Base-by-base conservation (phyloP, 2,329 filamentous ascomycete species). In the Aureobasidium subglaciale region DNA sequence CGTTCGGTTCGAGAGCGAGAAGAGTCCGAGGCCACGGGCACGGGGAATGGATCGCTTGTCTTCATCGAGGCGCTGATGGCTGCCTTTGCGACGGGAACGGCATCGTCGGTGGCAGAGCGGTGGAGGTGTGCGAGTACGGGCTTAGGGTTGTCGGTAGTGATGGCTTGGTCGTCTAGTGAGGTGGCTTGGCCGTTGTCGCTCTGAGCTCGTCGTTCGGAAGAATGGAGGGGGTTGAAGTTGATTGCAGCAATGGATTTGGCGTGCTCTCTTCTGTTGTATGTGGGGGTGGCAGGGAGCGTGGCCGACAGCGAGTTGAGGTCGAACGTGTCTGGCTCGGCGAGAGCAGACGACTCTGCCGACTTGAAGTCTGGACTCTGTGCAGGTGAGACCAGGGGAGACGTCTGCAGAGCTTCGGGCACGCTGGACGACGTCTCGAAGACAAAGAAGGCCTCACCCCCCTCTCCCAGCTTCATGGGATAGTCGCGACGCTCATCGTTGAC, bases 381-480 rank as follows among this genome's bases (percentile, higher is more conserved):
- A 5, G 93, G 93, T 22, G 91, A 96, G 50, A 95, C 88, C 52
- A 97, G 77, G 30, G 93, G 93, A 45, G 92, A 97, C 1, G 93
- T 99, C 73, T 97, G 93, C 67, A 97, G 76, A 56, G 87, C 89
- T 69, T 88, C 87, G n/a, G 93, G 93, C 58, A 99, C 93, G 65
- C 84, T 86, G 63, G 92, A 89, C 53, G 86, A 87, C 8, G 93
- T 99, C 74, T 97, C 90, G 67, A 99, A 97, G 61, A 99, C 90
- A 71, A 99, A 99, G 75, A 99, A 99, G 24, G 93, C 93, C 75
- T 99, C 93, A 61, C 93, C 93, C 52, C 90, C 93, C 69, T 99
- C 93, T 41, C 93, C 93, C 18, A 99, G 80, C 75, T 99, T 99
- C 93, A 99, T 99, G 43, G 93, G 85, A 76, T 95, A 96, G 63